These are phyloP conservation scores for Boletus tomentosulus DNA, from an alignment of 768 basidiomycete genomes.

Conservation along the genomic window DNA sequence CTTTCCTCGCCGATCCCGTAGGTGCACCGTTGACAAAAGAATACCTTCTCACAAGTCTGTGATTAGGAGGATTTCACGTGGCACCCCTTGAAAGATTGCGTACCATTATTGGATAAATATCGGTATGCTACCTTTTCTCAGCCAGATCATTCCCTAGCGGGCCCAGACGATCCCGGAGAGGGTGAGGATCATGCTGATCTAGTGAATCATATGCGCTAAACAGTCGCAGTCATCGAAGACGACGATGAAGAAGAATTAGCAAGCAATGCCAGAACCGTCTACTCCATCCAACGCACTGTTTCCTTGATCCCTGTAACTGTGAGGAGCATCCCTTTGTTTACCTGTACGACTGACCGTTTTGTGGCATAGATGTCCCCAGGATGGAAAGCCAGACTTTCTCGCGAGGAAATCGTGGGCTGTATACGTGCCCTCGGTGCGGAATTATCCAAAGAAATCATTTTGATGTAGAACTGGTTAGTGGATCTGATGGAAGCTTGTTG, in stretches of 20 bases:
- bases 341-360: conserved; percentile 4
- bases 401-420: conserved; percentile 38
- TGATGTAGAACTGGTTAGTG: conserved; percentile 19
- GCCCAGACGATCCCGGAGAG: conserved; percentile 25
- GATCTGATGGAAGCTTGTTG: not conserved
- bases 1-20: conserved; percentile 85
- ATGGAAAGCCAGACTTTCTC: conserved; percentile 30
- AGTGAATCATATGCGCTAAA: conserved; percentile 1
- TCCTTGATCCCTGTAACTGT: conserved; percentile 27
- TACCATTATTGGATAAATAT: conserved; percentile 56
- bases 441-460: conserved; percentile 39
- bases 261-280: conserved; percentile 17
- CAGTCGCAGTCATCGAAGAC: conserved; percentile 12
- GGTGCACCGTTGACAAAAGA: conserved; percentile 11
- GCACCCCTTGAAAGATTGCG: conserved; percentile 62
- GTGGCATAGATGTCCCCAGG: conserved; percentile 18
- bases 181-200: conserved; percentile 15
- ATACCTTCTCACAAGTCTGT: conserved; percentile 2
- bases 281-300: conserved; percentile 18
- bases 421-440: conserved; percentile 42
- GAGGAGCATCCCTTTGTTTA: conserved; percentile 3
- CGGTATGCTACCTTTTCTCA: conserved; percentile 68
- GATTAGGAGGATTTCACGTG: conserved; percentile 73
- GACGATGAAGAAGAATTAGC: conserved; percentile 21
- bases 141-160: conserved; percentile 50